Base-by-base conservation (phyloP, 2,329 filamentous ascomycete species). In the Colletotrichum endophyticum region DNA sequence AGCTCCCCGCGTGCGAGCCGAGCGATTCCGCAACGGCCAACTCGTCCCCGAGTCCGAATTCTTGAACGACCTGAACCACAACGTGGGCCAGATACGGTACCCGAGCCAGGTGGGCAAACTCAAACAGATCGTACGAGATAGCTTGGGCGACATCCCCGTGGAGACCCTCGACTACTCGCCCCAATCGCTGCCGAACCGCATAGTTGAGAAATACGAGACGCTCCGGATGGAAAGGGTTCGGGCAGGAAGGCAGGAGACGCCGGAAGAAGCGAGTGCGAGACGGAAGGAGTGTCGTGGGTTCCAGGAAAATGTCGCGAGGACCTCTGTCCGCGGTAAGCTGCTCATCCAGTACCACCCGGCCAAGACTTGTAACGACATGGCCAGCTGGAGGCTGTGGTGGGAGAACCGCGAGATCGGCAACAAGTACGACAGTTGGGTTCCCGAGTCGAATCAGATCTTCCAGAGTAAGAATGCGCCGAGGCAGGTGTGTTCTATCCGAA, bases 331-430 rank as follows among this genome's bases (percentile, higher is more conserved):
- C 8, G 73, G 73, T 1, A 75, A 75, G 36, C 44, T 72, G 11
- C 73, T 75, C 7, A 25, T 75, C 15, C 73, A 75, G 49, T 75
- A 72, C 34, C 68, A 44, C 1, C 73, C 73, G 25, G 72, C 72
- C 44, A 53, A 22, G 28, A 53, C 57, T 15, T 75, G 72, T 34
- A 63, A 75, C 30, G 61, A 71, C 13, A 57, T 66, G 59, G 72
- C 72, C 6, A 15, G 22, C 34, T 75, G 72, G 72, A 61, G 72
- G 13, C 34, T 75, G 11, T 75, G 67, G 67, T 32, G 66, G 19
- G 72, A 75, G 67, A 79, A 77, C 82, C 79, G 49, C 80, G 80
- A 4, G 83, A 84, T 82, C 70, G 79, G 75, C 83, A 84, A 70
- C n/a, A 53, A 53, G 32, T 36, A n/a, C 16, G 66, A 69, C 25